phyloP scores from a whole-genome alignment of 371 early-diverging fungal genomes.

The Capniomyces stellatus region DNA sequence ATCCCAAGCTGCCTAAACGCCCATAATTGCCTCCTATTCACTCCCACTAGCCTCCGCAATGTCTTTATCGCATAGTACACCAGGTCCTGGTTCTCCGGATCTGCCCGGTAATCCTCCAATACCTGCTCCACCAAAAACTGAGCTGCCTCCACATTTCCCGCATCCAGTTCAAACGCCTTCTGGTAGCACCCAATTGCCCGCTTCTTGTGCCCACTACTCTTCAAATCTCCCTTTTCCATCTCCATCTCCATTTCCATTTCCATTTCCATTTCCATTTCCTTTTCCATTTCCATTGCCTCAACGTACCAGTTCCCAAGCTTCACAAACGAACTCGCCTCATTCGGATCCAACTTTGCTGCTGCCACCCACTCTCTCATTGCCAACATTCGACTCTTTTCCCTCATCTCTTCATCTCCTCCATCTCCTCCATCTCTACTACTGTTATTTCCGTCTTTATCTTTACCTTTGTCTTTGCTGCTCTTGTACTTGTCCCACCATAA shows the following conservation, averaged over 20 bases:
- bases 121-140: neutral
- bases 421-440: neutral
- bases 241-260: neutral
- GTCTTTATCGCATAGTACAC: neutral
- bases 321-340: neutral
- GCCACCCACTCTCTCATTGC: neutral
- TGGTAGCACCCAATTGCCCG: neutral
- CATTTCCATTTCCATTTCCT: neutral
- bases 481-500: neutral
- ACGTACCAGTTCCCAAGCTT: neutral
- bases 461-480: neutral
- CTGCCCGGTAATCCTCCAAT: neutral
- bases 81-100: neutral
- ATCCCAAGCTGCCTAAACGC: neutral
- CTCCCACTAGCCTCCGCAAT: neutral
- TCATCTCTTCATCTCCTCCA: neutral
- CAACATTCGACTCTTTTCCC: neutral
- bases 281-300: neutral
- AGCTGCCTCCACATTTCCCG: neutral
- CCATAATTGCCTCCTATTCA: neutral
- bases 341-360: slow-evolving; percentile 1
- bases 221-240: too few relatives aligned
- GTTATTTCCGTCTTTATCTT: neutral
- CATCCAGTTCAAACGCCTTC: neutral
- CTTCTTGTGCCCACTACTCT: neutral